Base-by-base conservation (phyloP, 139 green algal species). In the Marvania coccoides region DNA sequence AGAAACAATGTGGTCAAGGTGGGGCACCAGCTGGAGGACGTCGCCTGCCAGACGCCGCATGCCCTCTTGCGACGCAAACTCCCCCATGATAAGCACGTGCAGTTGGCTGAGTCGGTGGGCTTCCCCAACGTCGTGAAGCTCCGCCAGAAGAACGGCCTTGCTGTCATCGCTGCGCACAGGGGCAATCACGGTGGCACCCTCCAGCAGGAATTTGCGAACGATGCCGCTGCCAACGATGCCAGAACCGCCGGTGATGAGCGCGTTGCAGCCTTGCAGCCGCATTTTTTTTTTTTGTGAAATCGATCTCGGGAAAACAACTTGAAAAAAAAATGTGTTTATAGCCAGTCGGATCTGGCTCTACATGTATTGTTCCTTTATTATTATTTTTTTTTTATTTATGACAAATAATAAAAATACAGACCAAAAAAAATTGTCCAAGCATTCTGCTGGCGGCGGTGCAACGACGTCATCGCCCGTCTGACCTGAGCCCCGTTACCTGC, bases 171-270 rank as follows among this genome's bases (percentile, higher is more conserved):
- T 29, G n/a, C 61, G 42, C 14, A 70, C 19, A 14, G 68, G 59
- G 1, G 38, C 45, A 3, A 74, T 24, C 3, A 70, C 38, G 1
- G 33, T 70, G 28, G 59, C 58, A 1, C 42, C 58, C 6, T 40
- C 29, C 34, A 48, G 13, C 45, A 74, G 12, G 0, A 74, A 61
- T 5, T 14, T 26, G 12, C 47, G 33, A 1, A 56, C 58, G 14
- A 74, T 74, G 33, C 68, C 68, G 29, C 63, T 56, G 1, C 59
- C 68, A 10, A 74, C 68, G 3, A 61, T 74, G 6, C 68, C 68
- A 12, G 46, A 62, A 19, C 42, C 42, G 19, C 42, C 42, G 19
- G 42, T 51, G 42, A 51, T 51, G 42, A 51, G 19, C 19, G 42
- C 42, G 19, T 19, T 51, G 19, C 19, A 28, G 19, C 42, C 42